These are phyloP conservation scores for Myriosclerotinia duriaeana DNA, from an alignment of 2,329 filamentous ascomycete species.

Conservation along the genomic window DNA sequence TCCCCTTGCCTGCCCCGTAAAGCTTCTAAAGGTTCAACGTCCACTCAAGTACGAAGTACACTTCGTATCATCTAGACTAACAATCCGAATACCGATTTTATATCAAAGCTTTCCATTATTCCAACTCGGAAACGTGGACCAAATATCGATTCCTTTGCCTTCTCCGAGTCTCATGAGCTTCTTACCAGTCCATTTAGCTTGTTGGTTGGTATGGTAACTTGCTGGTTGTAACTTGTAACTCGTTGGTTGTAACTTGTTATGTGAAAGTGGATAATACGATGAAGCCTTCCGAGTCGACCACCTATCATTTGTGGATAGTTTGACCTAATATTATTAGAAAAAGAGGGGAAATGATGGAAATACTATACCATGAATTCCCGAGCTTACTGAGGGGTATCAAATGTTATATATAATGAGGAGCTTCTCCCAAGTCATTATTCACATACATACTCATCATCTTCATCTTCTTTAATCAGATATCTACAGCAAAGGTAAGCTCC, in stretches of 20 bases:
- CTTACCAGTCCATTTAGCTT: background rate
- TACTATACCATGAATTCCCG: background rate
- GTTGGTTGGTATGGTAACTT: no score
- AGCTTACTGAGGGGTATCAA: background rate
- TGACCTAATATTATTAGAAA: conserved; percentile 1
- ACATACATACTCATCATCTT: background rate
- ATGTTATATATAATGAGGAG: conserved; percentile 10
- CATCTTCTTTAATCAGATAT: background rate
- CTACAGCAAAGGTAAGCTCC: conserved; percentile 10
- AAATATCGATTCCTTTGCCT: background rate
- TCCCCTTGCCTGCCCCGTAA: background rate
- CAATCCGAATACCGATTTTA: conserved; percentile 15
- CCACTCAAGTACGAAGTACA: background rate
- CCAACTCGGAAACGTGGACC: conserved; percentile 8
- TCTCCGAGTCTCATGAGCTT: conserved; percentile 8
- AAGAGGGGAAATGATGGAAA: conserved; percentile 12
- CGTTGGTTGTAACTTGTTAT: background rate
- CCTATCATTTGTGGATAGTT: conserved; percentile 17
- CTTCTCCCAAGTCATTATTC: background rate
- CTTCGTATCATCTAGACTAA: background rate
- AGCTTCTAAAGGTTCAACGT: background rate
- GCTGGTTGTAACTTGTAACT: no score
- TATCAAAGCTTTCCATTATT: conserved; percentile 3
- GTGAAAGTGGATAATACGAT: conserved; percentile 2
- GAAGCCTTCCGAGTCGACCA: conserved; percentile 10